phyloP scores from a whole-genome alignment of 768 basidiomycete species.

The Kwoniella europaea region DNA sequence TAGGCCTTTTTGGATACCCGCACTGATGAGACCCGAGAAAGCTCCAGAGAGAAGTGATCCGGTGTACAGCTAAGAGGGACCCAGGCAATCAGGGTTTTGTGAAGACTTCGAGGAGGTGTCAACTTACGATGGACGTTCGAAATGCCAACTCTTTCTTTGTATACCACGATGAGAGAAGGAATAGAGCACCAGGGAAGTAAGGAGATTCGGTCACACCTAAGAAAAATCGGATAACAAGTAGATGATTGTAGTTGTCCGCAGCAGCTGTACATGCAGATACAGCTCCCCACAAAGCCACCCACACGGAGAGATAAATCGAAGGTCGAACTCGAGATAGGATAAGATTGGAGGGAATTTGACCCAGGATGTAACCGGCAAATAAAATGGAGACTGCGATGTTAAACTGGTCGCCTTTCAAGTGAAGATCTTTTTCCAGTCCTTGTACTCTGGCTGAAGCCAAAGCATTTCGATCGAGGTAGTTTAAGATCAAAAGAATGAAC shows the following conservation, averaged over 20 bases:
- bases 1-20: conserved; percentile 74
- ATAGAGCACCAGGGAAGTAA: conserved; percentile 56
- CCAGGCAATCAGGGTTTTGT: too few species aligned
- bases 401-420: conserved; percentile 38
- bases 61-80: conserved; percentile 17
- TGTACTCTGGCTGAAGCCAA: conserved; percentile 48
- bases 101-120: conserved; percentile 58
- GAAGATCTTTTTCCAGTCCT: conserved; percentile 45
- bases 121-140: conserved; percentile 24
- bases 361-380: conserved; percentile 49
- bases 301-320: conserved; percentile 22
- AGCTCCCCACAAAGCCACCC: conserved; percentile 23
- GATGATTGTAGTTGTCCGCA: conserved; percentile 33
- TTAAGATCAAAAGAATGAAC: conserved; percentile 35
- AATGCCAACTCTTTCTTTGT: conserved; percentile 44
- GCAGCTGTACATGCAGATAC: conserved; percentile 39
- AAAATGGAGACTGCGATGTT: conserved; percentile 43
- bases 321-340: conserved; percentile 38
- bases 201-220: conserved; percentile 47
- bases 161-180: conserved; percentile 48
- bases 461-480: conserved; percentile 48
- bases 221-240: conserved; percentile 44
- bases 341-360: conserved; percentile 50
- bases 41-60: conserved; percentile 45
- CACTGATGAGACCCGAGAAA: conserved; percentile 65